Percentiles rank a stretch among this genome's conserved stretches.
These are phyloP conservation scores for Leavenworthia alabamica DNA, from an alignment of 345 rosid genomes.

Conservation along the genomic window DNA sequence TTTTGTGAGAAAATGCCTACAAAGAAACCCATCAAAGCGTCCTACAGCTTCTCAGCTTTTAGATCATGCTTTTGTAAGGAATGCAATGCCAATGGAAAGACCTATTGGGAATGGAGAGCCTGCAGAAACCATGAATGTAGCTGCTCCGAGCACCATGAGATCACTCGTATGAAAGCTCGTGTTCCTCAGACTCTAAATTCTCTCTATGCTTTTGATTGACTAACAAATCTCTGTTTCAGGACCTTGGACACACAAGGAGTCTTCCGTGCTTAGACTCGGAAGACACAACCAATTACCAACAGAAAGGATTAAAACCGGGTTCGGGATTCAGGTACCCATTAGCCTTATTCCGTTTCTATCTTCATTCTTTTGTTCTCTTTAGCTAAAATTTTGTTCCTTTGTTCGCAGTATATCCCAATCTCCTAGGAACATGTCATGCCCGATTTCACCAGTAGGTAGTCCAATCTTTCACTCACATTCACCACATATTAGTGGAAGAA, in stretches of 20 bases:
- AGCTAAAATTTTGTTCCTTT: background rate
- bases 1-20: constrained; percentile 63
- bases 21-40: constrained; percentile 57
- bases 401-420: constrained; percentile 41
- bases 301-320: constrained; percentile 39
- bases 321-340: constrained; percentile 42
- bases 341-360: background rate
- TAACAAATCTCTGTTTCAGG: constrained; percentile 39
- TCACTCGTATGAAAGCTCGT: constrained; percentile 37
- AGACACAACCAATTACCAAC: constrained; percentile 36
- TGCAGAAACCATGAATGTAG: constrained; percentile 36
- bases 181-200: background rate
- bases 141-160: constrained; percentile 46
- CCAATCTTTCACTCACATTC: constrained; percentile 54
- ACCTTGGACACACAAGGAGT: constrained; percentile 42
- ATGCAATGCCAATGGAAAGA: constrained; percentile 54
- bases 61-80: constrained; percentile 58
- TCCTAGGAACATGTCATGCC: constrained; percentile 51
- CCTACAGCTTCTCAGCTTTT: constrained; percentile 61
- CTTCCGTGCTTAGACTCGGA: constrained; percentile 42
- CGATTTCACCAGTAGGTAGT: constrained; percentile 58
- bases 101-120: constrained; percentile 35
- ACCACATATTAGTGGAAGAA: constrained; percentile 48
- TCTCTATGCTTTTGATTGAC: constrained; percentile 4
- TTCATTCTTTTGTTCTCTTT: background rate